Base-by-base conservation (phyloP, 2,329 filamentous ascomycete genomes). In the Mollisiaceae sp. region DNA sequence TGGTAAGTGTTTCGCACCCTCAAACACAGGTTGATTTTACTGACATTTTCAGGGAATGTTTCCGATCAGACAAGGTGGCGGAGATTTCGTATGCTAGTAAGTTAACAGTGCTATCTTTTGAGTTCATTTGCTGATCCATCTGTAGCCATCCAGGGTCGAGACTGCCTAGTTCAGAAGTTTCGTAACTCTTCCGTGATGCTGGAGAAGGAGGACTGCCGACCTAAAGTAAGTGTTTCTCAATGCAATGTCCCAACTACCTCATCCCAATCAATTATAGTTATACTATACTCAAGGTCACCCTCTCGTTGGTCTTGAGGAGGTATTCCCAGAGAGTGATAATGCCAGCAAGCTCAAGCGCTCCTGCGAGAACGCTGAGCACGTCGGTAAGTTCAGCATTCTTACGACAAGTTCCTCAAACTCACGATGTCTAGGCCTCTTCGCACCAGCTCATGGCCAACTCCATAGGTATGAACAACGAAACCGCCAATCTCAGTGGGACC, bases 181-280 rank as follows among this genome's bases (percentile, higher is more conserved):
- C 89, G 95, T 41, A 99, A 99, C 80, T 97, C 93, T 45, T 94
- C 93, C 0, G 93, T 99, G 36, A 97, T 98, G 93, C 83, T 94
- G 0, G 94, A 98, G 78, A 86, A 89, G 12, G 83, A 87, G 0
- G 88, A 90, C 60, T 97, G 93, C 73, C 89, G 93, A 0, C 95
- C 95, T 0, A 96, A 96, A 83, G 91, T 93, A 77, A 58, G 20
- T 85, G 83, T 0, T 76, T 3, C 18, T n/a, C 24, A 15, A 35
- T n/a, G 12, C 8, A 22, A 4, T 78, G 43, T 12, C 36, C 11
- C 6, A 35, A 32, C 27, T 15, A 15, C 20, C 22, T 11, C 4
- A 15, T 43, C 6, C 36, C 55, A 12, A 63, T 85, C 83, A 56
- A 80, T n/a, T 22, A 12, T 50, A 86, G 84, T 76, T 86, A n/a